phyloP scores from a whole-genome alignment of 1,284 basidiomycete species.

The Athelia psychrophila region DNA sequence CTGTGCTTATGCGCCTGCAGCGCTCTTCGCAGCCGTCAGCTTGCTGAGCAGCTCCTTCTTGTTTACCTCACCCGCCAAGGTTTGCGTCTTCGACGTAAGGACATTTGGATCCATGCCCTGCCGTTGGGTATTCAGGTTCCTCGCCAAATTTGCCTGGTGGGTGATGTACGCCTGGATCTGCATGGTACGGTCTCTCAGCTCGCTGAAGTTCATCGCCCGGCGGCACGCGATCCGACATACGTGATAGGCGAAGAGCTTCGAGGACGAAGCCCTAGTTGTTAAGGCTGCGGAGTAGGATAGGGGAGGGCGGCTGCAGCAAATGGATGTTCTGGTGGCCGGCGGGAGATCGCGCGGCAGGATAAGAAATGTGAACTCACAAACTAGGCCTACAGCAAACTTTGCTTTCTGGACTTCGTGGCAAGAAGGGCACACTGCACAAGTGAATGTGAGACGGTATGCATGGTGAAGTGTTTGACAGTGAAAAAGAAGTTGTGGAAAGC shows the following conservation, averaged over 20 bases:
- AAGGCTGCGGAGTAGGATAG: slow-evolving; percentile 18
- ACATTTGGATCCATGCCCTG: slow-evolving; percentile 22
- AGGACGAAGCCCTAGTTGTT: slow-evolving; percentile 62
- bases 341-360: slow-evolving; percentile 6
- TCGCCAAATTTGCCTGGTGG: slow-evolving; percentile 14
- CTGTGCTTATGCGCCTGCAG: slow-evolving; percentile 12
- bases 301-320: slow-evolving; percentile 18
- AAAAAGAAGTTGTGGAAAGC: slow-evolving; percentile 14
- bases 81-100: slow-evolving; percentile 26
- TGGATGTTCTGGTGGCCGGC: slow-evolving; percentile 16
- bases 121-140: slow-evolving; percentile 21
- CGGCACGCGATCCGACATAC: slow-evolving; percentile 53
- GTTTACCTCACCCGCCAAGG: slow-evolving; percentile 25
- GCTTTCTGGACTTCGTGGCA: slow-evolving; percentile 54
- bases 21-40: slow-evolving; percentile 21
- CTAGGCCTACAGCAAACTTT: slow-evolving; percentile 61
- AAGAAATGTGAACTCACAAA: slow-evolving; percentile 49
- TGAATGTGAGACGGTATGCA: slow-evolving; percentile 60
- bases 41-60: slow-evolving; percentile 36
- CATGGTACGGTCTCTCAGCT: slow-evolving; percentile 20
- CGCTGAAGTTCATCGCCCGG: slow-evolving; percentile 8
- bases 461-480: slow-evolving; percentile 23
- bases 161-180: slow-evolving; percentile 16
- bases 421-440: slow-evolving; percentile 67
- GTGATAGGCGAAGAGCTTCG: slow-evolving; percentile 72